Conservation (phyloP, 2,329 filamentous ascomycete species). For the Botrytis fragariae region DNA sequence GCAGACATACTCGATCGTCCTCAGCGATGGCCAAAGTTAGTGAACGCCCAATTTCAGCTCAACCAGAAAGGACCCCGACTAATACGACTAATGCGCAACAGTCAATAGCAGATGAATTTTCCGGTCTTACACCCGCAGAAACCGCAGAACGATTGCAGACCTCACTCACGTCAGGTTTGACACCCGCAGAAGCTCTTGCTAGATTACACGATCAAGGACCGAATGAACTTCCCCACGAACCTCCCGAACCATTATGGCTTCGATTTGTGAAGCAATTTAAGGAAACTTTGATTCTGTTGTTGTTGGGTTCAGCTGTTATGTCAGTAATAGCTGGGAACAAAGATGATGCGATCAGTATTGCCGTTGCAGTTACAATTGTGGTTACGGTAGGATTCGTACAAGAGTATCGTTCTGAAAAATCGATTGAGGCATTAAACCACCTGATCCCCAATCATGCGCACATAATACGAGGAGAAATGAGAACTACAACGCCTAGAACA, state of each 20-base stretch:
- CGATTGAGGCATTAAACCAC: slow-evolving; percentile 88
- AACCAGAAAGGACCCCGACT: slow-evolving; percentile 12
- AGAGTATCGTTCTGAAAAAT: slow-evolving; percentile 97
- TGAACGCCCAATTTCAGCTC: slow-evolving; percentile 21
- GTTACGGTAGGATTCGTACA: slow-evolving; percentile 95
- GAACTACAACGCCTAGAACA: slow-evolving; percentile 29
- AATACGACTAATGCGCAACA: slow-evolving; percentile 25
- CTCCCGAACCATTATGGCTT: slow-evolving; percentile 90
- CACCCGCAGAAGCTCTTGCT: slow-evolving; percentile 75
- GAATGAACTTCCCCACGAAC: slow-evolving; percentile 93
- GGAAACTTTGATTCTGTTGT: slow-evolving; percentile 88
- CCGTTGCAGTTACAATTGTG: slow-evolving; percentile 93
- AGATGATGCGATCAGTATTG: slow-evolving; percentile 94
- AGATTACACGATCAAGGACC: slow-evolving; percentile 78
- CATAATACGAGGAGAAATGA: slow-evolving; percentile 62
- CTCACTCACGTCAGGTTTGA: slow-evolving; percentile 78
- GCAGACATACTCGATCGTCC: slow-evolving; percentile 34
- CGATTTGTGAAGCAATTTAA: slow-evolving; percentile 96
- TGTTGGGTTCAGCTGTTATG: slow-evolving; percentile 82
- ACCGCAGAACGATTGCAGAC: slow-evolving; percentile 75
- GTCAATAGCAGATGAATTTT: slow-evolving; percentile 55
- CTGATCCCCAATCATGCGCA: slow-evolving; percentile 95
- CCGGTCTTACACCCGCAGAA: slow-evolving; percentile 71
- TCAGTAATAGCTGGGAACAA: slow-evolving; percentile 90
- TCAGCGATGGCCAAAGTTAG: slow-evolving; percentile 39